Evolutionary conservation across 352 stramenopile species (phyloP).

Genomic region (Pythium rishiriense): DNA sequence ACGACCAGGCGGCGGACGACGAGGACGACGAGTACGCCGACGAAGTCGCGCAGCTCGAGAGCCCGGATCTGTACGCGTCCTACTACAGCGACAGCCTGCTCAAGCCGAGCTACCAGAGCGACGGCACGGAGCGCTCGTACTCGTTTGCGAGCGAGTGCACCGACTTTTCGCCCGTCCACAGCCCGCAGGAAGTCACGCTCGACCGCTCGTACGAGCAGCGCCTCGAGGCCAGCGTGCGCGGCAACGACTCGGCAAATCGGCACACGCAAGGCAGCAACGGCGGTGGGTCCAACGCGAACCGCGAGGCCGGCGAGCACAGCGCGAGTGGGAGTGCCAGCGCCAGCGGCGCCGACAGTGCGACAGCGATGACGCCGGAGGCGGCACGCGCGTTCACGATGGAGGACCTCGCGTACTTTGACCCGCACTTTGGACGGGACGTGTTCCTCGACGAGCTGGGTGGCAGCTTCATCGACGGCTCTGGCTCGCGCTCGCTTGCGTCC

Average conservation of each 20-base stretch:
- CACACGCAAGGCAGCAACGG: slow-evolving; percentile 25
- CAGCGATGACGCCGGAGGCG: background rate
- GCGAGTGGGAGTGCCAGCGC: slow-evolving; percentile 13
- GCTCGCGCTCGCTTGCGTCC: slow-evolving; percentile 59
- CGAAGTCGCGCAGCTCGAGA: slow-evolving; percentile 32
- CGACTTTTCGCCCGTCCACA: slow-evolving; percentile 37
- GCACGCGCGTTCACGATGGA: slow-evolving; percentile 56
- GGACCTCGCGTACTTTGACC: slow-evolving; percentile 64
- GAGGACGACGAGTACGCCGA: slow-evolving; percentile 30
- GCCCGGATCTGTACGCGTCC: slow-evolving; percentile 32
- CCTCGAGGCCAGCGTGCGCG: slow-evolving; percentile 53
- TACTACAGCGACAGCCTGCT: slow-evolving; percentile 28
- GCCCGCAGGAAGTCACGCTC: slow-evolving; percentile 27
- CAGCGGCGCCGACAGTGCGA: background rate
- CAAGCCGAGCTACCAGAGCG: slow-evolving; percentile 46
- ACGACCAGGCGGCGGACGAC: slow-evolving; percentile 23
- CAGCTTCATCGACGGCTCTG: slow-evolving; percentile 60
- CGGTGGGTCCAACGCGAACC: background rate
- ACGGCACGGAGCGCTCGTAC: slow-evolving; percentile 68
- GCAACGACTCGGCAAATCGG: slow-evolving; percentile 46
- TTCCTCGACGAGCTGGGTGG: slow-evolving; percentile 70
- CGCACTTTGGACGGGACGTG: slow-evolving; percentile 65
- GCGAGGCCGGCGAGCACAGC: slow-evolving; percentile 21
- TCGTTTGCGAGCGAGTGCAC: slow-evolving; percentile 57
- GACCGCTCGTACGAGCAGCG: slow-evolving; percentile 61